Percentiles rank a stretch among this genome's conserved stretches.
Conservation (phyloP, 345 rosid genomes). For the Gossypium stocksii region DNA sequence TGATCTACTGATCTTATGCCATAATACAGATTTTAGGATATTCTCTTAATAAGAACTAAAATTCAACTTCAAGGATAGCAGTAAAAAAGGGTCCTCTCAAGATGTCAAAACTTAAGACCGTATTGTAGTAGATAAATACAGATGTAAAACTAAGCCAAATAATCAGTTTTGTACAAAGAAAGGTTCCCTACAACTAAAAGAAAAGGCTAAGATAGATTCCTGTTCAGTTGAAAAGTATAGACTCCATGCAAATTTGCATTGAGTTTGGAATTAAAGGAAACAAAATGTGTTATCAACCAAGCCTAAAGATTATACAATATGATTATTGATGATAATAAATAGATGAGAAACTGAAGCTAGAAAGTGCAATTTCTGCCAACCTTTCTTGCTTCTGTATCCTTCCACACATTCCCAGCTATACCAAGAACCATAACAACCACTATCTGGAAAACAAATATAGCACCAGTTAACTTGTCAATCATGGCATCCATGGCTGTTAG, state of each 20-base stretch:
- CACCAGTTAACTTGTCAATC: constrained; percentile 98
- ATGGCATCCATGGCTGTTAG: constrained; percentile 99
- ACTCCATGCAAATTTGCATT: background rate
- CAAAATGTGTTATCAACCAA: background rate
- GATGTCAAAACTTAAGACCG: background rate
- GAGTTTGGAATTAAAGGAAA: background rate
- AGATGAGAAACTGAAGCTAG: constrained; percentile 16
- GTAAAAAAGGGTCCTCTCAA: background rate
- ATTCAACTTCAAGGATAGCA: background rate
- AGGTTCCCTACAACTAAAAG: background rate
- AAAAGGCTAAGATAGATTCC: background rate
- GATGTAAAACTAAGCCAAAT: background rate
- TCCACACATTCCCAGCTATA: constrained; percentile 96
- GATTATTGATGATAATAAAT: background rate
- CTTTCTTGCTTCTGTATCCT: constrained; percentile 96
- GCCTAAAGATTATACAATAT: background rate
- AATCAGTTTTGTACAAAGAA: too few species aligned
- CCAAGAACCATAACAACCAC: constrained; percentile 94
- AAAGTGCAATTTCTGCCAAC: constrained; percentile 29
- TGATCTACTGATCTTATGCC: background rate
- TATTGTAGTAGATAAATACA: background rate
- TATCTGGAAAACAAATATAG: constrained; percentile 94
- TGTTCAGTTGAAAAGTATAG: background rate
- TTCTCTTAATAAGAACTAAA: background rate
- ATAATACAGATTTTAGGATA: background rate